phyloP scores from a whole-genome alignment of 495 filamentous ascomycete genomes.

The Aspergillus baeticus region DNA sequence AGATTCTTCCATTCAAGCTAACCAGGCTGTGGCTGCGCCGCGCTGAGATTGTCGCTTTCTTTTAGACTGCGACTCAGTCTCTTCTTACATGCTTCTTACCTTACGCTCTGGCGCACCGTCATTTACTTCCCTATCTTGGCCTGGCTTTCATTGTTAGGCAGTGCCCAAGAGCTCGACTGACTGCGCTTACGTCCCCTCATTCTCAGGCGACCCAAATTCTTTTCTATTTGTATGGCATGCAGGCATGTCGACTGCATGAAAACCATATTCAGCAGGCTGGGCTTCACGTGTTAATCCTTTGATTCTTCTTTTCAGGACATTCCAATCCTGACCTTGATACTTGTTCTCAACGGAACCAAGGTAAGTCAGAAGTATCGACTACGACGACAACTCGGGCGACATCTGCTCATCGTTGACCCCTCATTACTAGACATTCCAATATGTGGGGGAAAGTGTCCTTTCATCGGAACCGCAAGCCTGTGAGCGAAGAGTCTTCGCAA shows the following conservation, averaged over 20 bases:
- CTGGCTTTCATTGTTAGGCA: not conserved
- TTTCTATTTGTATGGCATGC: constrained; percentile 13
- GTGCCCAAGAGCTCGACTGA: not conserved
- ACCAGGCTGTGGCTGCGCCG: constrained; percentile 13
- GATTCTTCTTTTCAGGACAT: not conserved
- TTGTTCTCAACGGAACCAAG: constrained; percentile 1
- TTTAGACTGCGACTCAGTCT: not conserved
- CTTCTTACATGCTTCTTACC: not conserved
- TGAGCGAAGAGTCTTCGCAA: constrained; percentile 45
- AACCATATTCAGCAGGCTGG: not conserved
- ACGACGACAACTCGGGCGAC: not conserved
- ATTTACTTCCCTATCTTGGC: not conserved
- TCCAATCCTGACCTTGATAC: not conserved
- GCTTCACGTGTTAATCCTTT: constrained; percentile 11
- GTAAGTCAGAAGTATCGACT: not conserved
- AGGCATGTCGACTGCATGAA: constrained; percentile 18
- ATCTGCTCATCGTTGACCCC: not conserved
- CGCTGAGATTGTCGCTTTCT: constrained; percentile 6
- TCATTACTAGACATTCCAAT: constrained; percentile 9
- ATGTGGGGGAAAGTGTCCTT: constrained; percentile 49
- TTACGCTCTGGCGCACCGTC: not conserved
- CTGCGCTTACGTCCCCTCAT: not conserved
- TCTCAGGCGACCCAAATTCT: constrained; percentile 9
- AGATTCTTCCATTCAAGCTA: not conserved
- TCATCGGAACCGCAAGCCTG: constrained; percentile 40